Base-by-base conservation (phyloP, 2,329 filamentous ascomycete species). In the Exophiala oligosperma region DNA sequence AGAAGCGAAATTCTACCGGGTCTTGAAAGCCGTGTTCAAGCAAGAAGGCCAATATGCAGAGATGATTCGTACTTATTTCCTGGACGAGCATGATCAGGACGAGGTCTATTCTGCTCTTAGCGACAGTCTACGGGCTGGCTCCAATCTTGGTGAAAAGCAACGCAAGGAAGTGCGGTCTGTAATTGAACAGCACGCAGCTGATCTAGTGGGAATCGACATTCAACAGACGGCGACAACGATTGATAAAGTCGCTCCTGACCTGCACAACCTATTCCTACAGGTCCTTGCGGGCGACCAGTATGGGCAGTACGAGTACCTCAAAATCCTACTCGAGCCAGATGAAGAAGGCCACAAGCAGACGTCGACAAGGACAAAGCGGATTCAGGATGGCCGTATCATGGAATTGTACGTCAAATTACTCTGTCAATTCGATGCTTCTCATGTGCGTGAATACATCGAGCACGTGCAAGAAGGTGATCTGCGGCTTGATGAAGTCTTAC, bases 371-470 rank as follows among this genome's bases (percentile, higher is more conserved):
- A 35, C 32, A 35, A 51, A 63, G 37, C 53, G 40, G 5, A 29
- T 37, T 23, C 52, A 67, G 71, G 32, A 81, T 43, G 79, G 83
- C 43, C 81, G 82, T 35, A 86, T 97, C 65, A 78, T 89, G 4
- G 94, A 97, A 72, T 82, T 83, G 55, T 97, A 97, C 72, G 87
- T 97, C 3, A 89, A 89, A 66, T 83, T 99, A 24, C 92, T 97
- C 87, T 99, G 95, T 74, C 84, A 79, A 56, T 96, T 91, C 71
- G 85, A 96, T 59, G 84, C 91, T 2, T 76, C 82, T 0, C 91
- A 92, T 67, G 93, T 99, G 1, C 90, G 90, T 2, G 87, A 92
- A 55, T 99, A 94, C 71, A 84, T 97, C 28, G 86, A 88, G 38
- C 71, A 84, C 1, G 80, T 96, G 2, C 89, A 91, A 65, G 86